Evolutionary conservation across 140 eudicot species (phyloP).

Genomic region (Cichorium intybus): DNA sequence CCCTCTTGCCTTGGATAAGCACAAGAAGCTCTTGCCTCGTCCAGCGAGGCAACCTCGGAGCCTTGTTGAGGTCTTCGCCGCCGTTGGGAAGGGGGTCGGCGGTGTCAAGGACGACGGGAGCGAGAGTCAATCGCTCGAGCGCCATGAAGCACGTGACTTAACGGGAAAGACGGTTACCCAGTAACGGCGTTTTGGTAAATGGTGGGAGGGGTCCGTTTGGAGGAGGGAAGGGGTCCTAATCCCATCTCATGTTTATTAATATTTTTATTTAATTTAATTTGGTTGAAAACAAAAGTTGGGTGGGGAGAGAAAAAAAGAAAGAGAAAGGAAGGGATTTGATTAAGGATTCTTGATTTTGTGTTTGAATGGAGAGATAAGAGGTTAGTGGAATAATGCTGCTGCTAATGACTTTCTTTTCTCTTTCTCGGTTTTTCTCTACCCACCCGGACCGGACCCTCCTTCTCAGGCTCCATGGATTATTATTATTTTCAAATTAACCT

Average conservation of each 20-base stretch:
- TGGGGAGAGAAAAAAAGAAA: not conserved
- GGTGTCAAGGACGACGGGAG: conserved; percentile 30
- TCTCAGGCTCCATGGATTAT: too few relatives aligned
- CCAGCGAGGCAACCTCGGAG: conserved; percentile 82
- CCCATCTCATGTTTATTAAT: not conserved
- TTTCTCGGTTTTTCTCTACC: not conserved
- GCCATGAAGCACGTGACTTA: conserved; percentile 50
- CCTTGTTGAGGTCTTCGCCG: conserved; percentile 39
- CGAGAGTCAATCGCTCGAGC: conserved; percentile 50
- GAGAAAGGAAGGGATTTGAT: not conserved
- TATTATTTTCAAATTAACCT: too few relatives aligned
- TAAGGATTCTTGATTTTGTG: not conserved
- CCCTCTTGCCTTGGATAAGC: conserved; percentile 74
- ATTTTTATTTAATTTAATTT: not conserved
- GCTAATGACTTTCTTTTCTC: not conserved
- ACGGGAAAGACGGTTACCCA: conserved; percentile 11
- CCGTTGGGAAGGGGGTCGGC: conserved; percentile 7
- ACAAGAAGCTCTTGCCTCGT: conserved; percentile 84
- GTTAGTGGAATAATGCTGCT: not conserved
- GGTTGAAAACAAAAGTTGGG: not conserved
- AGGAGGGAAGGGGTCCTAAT: not conserved
- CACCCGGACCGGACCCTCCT: too few relatives aligned
- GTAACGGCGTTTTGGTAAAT: conserved; percentile 36
- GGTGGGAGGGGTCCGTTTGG: conserved; percentile 24
- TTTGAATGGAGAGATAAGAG: not conserved